Conservation (phyloP, 805 yeast genomes). For the Yarrowia sp. region DNA sequence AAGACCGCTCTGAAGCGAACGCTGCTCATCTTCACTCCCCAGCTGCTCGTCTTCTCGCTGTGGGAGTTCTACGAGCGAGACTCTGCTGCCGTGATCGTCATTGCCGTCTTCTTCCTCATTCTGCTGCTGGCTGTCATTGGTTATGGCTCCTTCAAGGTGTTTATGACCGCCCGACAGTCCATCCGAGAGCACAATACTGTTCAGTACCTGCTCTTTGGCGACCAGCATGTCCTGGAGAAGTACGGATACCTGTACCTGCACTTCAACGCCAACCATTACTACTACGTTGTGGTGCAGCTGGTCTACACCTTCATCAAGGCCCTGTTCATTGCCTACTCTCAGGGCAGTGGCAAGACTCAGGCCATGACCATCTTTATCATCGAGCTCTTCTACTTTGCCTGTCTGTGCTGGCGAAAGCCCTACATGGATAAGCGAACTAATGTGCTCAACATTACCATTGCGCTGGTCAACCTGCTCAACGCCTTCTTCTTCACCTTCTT, state of each 20-base stretch:
- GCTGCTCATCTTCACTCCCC: constrained; percentile 84
- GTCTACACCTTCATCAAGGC: constrained; percentile 69
- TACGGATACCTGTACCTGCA: constrained; percentile 90
- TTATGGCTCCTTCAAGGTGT: constrained; percentile 72
- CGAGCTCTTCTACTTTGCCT: constrained; percentile 72
- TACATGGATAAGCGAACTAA: constrained; percentile 85
- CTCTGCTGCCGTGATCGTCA: constrained; percentile 85
- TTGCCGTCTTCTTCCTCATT: constrained; percentile 75
- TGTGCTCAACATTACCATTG: constrained; percentile 72
- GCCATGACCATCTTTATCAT: constrained; percentile 76
- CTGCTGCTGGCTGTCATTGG: constrained; percentile 65
- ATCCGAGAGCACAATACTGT: constrained; percentile 71
- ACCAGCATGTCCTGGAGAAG: constrained; percentile 70
- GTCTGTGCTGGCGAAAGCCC: constrained; percentile 70
- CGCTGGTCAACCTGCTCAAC: constrained; percentile 75
- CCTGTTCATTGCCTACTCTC: constrained; percentile 78
- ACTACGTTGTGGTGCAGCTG: constrained; percentile 77
- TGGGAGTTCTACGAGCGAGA: constrained; percentile 87
- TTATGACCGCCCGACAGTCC: constrained; percentile 67
- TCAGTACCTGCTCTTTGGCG: constrained; percentile 86
- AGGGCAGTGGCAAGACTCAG: constrained; percentile 81
- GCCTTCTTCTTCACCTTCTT: constrained; percentile 87
- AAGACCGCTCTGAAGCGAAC: constrained; percentile 84
- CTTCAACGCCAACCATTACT: constrained; percentile 80
- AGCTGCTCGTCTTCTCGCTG: constrained; percentile 74